These are phyloP conservation scores for Boletus fagicola DNA, from an alignment of 768 basidiomycete genomes.

Conservation along the genomic window DNA sequence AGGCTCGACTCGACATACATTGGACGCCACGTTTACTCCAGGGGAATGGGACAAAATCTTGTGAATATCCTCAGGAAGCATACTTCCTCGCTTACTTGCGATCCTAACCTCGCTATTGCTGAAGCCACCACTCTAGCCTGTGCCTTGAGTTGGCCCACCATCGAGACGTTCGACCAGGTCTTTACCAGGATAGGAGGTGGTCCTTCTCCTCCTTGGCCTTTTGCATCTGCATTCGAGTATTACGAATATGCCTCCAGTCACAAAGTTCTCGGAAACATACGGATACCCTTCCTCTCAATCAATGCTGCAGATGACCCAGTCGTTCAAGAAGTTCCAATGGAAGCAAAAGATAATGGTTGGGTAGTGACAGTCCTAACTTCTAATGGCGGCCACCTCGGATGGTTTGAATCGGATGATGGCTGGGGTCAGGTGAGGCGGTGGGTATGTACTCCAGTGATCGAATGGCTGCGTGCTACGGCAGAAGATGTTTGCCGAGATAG, in stretches of 20 bases:
- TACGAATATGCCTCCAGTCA: conserved; percentile 59
- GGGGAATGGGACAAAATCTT: conserved; percentile 76
- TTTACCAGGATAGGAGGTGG: conserved; percentile 72
- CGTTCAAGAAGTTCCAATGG: conserved; percentile 59
- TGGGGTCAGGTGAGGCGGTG: conserved; percentile 46
- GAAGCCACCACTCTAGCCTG: conserved; percentile 47
- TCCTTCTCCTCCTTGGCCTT: conserved; percentile 54
- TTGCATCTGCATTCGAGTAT: conserved; percentile 45
- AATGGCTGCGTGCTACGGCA: conserved; percentile 63
- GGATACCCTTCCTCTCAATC: conserved; percentile 72
- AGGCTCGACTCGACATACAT: conserved; percentile 58
- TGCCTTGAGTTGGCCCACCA: conserved; percentile 49
- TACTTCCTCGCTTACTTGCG: conserved; percentile 42
- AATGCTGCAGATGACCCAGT: conserved; percentile 80
- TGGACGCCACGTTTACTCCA: conserved; percentile 67
- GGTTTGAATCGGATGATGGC: conserved; percentile 58
- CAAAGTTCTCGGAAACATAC: conserved; percentile 53
- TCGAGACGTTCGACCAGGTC: conserved; percentile 57
- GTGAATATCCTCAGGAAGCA: conserved; percentile 56
- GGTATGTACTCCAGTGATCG: conserved; percentile 68
- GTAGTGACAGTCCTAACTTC: conserved; percentile 61
- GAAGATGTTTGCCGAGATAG: conserved; percentile 46
- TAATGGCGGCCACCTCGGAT: conserved; percentile 78
- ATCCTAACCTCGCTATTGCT: conserved; percentile 51
- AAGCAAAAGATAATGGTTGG: conserved; percentile 50